phyloP scores from a whole-genome alignment of 2,329 filamentous ascomycete species.

The Thielaviopsis euricoi region DNA sequence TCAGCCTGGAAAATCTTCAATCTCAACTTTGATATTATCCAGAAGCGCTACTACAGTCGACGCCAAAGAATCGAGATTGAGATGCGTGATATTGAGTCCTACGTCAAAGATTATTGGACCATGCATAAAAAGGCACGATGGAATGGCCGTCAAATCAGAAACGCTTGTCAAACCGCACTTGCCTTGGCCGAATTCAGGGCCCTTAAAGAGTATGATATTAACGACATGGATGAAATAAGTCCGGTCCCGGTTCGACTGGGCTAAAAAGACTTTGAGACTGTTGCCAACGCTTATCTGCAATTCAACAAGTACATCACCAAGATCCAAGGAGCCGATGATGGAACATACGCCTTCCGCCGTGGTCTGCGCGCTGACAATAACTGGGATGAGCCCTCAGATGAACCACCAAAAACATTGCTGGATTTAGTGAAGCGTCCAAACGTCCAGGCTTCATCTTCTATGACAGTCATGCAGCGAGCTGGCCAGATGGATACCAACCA shows the following conservation, averaged over 20 bases:
- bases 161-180: slow-evolving; percentile 18
- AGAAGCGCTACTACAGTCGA: slow-evolving; percentile 12
- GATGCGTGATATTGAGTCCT: slow-evolving; percentile 14
- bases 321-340: background rate
- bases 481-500: background rate
- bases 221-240: slow-evolving; percentile 14
- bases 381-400: background rate
- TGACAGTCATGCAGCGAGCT: background rate
- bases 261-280: slow-evolving; percentile 13
- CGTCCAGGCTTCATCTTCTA: background rate
- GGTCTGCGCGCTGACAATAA: background rate
- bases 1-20: slow-evolving; percentile 17
- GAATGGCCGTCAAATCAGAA: slow-evolving; percentile 21
- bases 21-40: slow-evolving; percentile 16
- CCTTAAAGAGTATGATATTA: slow-evolving; percentile 20
- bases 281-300: slow-evolving; percentile 14
- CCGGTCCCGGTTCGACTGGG: slow-evolving; percentile 12
- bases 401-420: background rate
- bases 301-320: slow-evolving; percentile 14
- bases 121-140: slow-evolving; percentile 14
- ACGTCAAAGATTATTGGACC: slow-evolving; percentile 12
- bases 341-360: background rate
- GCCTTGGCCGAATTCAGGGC: slow-evolving; percentile 26
- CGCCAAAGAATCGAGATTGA: slow-evolving; percentile 14
- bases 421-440: background rate